Evolutionary conservation across 1,284 basidiomycete species (phyloP).

Genomic region (Clitocybe nebularis): DNA sequence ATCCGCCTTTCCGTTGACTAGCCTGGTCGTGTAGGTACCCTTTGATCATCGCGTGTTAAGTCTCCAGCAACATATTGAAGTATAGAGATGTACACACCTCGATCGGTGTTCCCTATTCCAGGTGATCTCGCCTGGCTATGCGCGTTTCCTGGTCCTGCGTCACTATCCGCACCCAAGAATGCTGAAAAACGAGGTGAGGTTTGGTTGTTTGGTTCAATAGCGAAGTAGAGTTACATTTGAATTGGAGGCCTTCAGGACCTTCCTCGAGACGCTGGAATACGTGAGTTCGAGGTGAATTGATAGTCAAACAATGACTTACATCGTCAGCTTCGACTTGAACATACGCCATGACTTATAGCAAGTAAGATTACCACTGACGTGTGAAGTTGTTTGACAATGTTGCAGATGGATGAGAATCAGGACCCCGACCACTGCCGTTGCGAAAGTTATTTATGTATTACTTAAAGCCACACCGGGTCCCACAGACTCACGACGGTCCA

Average conservation of each 20-base stretch:
- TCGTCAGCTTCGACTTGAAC: constrained; percentile 57
- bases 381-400: constrained; percentile 8
- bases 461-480: too few species aligned
- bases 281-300: neutral
- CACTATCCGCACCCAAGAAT: constrained; percentile 43
- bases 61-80: neutral
- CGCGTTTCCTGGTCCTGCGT: constrained; percentile 18
- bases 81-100: constrained; percentile 34
- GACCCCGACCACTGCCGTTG: too few species aligned
- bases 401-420: too few species aligned
- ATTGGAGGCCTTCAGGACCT: constrained; percentile 60
- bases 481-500: too few species aligned
- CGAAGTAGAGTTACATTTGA: constrained; percentile 47
- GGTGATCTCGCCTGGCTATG: constrained; percentile 26
- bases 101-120: constrained; percentile 44
- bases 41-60: constrained; percentile 20
- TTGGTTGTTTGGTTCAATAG: too few species aligned
- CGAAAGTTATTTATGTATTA: too few species aligned
- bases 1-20: constrained; percentile 43
- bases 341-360: constrained; percentile 41
- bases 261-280: constrained; percentile 48
- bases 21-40: constrained; percentile 51
- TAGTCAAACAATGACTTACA: constrained; percentile 23
- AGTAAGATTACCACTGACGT: constrained; percentile 6
- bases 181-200: constrained; percentile 30